Evolutionary conservation across 345 rosid species (phyloP).

Genomic region (Corchorus olitorius): DNA sequence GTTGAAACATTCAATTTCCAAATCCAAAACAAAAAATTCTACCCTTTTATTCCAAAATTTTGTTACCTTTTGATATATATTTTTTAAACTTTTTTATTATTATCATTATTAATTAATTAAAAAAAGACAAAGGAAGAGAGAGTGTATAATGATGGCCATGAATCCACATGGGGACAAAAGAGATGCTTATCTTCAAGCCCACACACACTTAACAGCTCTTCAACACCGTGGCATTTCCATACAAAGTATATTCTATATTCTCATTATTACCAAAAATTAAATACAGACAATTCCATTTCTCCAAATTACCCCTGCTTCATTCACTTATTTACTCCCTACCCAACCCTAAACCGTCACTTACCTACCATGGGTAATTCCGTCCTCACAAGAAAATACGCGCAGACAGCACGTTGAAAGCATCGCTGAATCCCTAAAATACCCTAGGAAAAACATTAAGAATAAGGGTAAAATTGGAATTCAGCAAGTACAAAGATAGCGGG

Average conservation of each 20-base stretch:
- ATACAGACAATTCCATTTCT: background rate
- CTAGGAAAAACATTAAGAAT: background rate
- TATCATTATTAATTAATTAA: background rate
- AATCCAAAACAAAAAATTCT: background rate
- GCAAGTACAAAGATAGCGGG: conserved; percentile 19
- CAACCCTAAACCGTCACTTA: conserved; percentile 8
- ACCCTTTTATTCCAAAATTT: background rate
- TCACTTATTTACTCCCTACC: background rate
- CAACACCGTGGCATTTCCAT: conserved; percentile 35
- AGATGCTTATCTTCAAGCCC: conserved; percentile 36
- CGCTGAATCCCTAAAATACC: conserved; percentile 26
- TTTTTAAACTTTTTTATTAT: too few species aligned
- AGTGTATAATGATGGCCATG: conserved; percentile 15
- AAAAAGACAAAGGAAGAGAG: background rate
- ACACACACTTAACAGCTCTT: conserved; percentile 23
- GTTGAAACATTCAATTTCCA: background rate
- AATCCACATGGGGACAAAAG: conserved; percentile 42
- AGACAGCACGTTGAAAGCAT: conserved; percentile 29
- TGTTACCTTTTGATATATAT: background rate
- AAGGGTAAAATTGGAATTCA: conserved; percentile 37
- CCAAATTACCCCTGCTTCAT: conserved; percentile 6
- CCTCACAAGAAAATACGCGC: background rate
- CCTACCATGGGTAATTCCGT: conserved; percentile 32
- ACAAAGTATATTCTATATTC: conserved; percentile 15
- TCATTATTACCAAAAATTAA: background rate